A percentile compares a stretch with the other conserved stretches of the same genome.
These are phyloP conservation scores for Clonostachys chloroleuca DNA, from an alignment of 2,329 filamentous ascomycete genomes.

Conservation along the genomic window DNA sequence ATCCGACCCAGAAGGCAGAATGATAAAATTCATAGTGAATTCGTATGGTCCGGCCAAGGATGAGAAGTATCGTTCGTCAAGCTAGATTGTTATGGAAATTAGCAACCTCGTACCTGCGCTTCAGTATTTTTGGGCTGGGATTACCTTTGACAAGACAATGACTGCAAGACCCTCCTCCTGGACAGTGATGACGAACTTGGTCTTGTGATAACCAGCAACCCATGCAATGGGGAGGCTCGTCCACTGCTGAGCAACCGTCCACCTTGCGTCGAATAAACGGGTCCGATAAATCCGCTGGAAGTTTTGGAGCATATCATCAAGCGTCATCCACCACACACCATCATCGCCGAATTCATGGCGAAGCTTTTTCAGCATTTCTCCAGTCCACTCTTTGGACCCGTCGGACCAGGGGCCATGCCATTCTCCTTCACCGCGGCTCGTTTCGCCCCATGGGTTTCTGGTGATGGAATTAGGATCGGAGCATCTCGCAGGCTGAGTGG, in stretches of 20 bases:
- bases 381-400: conserved; percentile 69
- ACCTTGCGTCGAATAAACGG: conserved; percentile 37
- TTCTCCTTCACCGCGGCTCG: conserved; percentile 37
- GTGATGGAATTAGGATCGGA: conserved; percentile 1
- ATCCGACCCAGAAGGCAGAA: too few species aligned
- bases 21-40: conserved; percentile 32
- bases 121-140: background rate
- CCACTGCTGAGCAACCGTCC: conserved; percentile 40
- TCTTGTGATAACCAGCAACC: conserved; percentile 37
- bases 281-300: conserved; percentile 39
- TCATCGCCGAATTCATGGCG: conserved; percentile 66
- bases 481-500: too few species aligned
- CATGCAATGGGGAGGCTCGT: conserved; percentile 34
- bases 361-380: conserved; percentile 65
- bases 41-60: conserved; percentile 37
- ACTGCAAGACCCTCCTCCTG: conserved; percentile 34
- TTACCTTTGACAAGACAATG: conserved; percentile 34
- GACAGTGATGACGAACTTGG: conserved; percentile 35
- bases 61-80: conserved; percentile 39
- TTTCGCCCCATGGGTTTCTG: conserved; percentile 68
- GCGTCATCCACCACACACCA: conserved; percentile 48
- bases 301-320: conserved; percentile 35
- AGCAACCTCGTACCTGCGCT: too few species aligned
- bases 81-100: conserved; percentile 11
- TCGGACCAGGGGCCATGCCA: conserved; percentile 73